Percentiles rank a stretch among this genome's conserved stretches.
Evolutionary conservation across 345 rosid genomes (phyloP).

Genomic region (Syzygium grande): DNA sequence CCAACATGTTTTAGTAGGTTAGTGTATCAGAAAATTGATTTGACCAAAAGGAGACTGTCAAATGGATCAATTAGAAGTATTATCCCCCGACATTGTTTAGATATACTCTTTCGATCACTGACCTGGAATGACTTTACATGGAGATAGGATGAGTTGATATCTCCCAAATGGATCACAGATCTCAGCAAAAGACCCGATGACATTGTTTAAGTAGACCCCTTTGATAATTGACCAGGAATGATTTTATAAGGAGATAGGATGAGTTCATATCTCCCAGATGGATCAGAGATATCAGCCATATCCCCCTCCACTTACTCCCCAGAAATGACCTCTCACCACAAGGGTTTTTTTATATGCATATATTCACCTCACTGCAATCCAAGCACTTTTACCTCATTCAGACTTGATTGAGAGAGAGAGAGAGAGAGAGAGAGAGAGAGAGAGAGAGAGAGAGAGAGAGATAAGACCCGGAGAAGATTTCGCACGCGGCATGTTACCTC

Average conservation of each 20-base stretch:
- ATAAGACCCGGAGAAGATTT: constrained; percentile 18
- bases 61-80: not conserved
- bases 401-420: not conserved
- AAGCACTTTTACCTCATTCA: not conserved
- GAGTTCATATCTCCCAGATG: not conserved
- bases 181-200: constrained; percentile 2
- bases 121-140: not conserved
- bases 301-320: constrained; percentile 1
- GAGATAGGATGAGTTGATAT: not conserved
- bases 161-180: not conserved
- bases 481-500: constrained; percentile 13
- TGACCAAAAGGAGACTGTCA: not conserved
- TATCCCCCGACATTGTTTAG: not conserved
- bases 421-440: not conserved
- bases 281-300: not conserved
- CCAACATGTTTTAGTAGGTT: not conserved
- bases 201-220: constrained; percentile 12
- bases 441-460: not conserved
- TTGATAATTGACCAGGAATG: not conserved
- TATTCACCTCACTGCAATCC: not conserved
- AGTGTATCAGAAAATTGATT: not conserved
- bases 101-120: not conserved
- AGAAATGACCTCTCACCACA: constrained; percentile 6
- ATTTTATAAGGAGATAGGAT: not conserved
- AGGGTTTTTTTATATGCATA: not conserved